phyloP scores from a whole-genome alignment of 495 filamentous ascomycete species.

The Staphylotrichum longicolle region DNA sequence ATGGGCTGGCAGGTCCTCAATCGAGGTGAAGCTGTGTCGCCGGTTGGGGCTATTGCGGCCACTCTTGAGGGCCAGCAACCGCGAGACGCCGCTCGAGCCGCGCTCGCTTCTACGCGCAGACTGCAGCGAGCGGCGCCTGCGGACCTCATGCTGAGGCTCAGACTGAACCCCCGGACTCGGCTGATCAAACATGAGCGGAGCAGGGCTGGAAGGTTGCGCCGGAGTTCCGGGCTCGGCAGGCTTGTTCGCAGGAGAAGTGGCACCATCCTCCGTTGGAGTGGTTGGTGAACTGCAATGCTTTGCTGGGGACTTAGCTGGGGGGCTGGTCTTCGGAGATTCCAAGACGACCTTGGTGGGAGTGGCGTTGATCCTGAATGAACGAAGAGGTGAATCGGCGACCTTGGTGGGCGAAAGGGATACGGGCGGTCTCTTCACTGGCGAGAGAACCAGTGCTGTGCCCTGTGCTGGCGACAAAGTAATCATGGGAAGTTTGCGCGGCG shows the following conservation, averaged over 20 bases:
- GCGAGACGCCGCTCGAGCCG: constrained; percentile 21
- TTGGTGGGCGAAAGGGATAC: constrained; percentile 24
- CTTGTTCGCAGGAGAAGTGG: neutral
- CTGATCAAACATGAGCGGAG: constrained; percentile 34
- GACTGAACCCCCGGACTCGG: constrained; percentile 20
- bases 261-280: neutral
- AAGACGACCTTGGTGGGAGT: constrained; percentile 33
- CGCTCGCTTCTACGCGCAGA: constrained; percentile 32
- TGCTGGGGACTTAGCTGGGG: constrained; percentile 21
- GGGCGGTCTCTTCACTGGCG: constrained; percentile 27
- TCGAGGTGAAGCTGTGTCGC: constrained; percentile 32
- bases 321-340: constrained; percentile 26
- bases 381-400: constrained; percentile 31
- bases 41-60: constrained; percentile 23
- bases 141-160: constrained; percentile 31
- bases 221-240: neutral
- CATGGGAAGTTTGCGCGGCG: constrained; percentile 25
- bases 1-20: neutral
- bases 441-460: constrained; percentile 15
- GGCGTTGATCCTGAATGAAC: constrained; percentile 27
- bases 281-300: constrained; percentile 22
- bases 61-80: constrained; percentile 25
- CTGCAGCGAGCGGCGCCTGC: constrained; percentile 30
- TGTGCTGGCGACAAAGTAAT: constrained; percentile 25
- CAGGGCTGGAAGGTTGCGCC: constrained; percentile 2